phyloP scores from a whole-genome alignment of 2,329 filamentous ascomycete species.

The Xylaria sp. region DNA sequence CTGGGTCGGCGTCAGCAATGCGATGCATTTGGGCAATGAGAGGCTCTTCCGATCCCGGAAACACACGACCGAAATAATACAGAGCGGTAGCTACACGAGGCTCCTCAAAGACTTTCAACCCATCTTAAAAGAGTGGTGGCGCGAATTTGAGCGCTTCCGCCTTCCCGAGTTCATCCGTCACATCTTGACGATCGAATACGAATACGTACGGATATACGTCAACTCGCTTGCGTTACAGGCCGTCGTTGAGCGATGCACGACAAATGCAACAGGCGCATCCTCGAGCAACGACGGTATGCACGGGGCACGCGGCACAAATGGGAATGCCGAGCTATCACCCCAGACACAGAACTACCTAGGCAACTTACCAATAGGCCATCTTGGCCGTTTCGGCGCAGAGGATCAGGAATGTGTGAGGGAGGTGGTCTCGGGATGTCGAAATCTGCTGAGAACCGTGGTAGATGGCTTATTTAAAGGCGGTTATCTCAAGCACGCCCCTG shows the following conservation, averaged over 20 bases:
- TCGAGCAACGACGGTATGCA: constrained; percentile 52
- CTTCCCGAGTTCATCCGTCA: constrained; percentile 74
- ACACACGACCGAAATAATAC: constrained; percentile 88
- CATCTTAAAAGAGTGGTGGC: constrained; percentile 80
- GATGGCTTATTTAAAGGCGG: constrained; percentile 78
- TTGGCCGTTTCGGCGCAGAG: constrained; percentile 71
- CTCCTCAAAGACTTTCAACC: constrained; percentile 85
- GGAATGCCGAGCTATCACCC: constrained; percentile 64
- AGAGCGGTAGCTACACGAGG: constrained; percentile 84
- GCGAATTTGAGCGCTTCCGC: constrained; percentile 82
- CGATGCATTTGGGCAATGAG: constrained; percentile 92
- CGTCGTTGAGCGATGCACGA: constrained; percentile 91
- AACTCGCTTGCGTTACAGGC: constrained; percentile 95
- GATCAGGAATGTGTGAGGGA: constrained; percentile 80
- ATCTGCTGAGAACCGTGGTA: constrained; percentile 80
- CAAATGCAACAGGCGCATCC: constrained; percentile 65
- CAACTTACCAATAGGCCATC: constrained; percentile 70
- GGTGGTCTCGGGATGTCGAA: constrained; percentile 81
- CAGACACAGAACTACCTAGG: constrained; percentile 74
- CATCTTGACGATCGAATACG: constrained; percentile 93
- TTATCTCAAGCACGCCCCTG: constrained; percentile 84
- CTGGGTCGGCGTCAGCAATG: constrained; percentile 92
- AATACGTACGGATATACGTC: constrained; percentile 93
- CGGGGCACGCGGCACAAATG: constrained; percentile 52
- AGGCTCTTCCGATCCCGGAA: constrained; percentile 87